Evolutionary conservation across 768 basidiomycete species (phyloP).

Genomic region (Tricholoma hemisulphureum): DNA sequence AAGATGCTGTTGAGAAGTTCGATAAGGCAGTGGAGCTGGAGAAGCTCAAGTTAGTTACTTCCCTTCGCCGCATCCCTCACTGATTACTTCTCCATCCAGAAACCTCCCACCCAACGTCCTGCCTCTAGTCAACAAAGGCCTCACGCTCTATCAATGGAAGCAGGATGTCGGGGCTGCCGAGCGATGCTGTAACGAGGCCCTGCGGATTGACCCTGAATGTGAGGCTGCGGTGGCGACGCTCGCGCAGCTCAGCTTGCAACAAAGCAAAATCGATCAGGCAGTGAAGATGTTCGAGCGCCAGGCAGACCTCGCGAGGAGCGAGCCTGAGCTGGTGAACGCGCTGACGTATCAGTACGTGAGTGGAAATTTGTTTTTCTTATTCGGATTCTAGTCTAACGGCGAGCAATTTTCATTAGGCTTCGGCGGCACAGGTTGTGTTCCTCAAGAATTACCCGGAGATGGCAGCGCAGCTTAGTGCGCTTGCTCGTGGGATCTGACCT

Average conservation of each 20-base stretch:
- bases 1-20: conserved; percentile 89
- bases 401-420: conserved; percentile 50
- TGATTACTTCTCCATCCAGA: background rate
- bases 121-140: conserved; percentile 96
- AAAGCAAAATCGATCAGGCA: conserved; percentile 83
- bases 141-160: conserved; percentile 94
- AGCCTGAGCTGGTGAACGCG: conserved; percentile 79
- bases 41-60: conserved; percentile 56
- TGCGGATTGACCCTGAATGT: conserved; percentile 87
- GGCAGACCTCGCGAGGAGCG: conserved; percentile 83
- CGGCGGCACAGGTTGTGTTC: conserved; percentile 80
- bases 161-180: conserved; percentile 85
- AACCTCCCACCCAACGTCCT: conserved; percentile 74
- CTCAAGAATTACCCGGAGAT: conserved; percentile 79
- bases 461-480: conserved; percentile 61
- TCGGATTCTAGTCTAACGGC: background rate
- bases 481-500: conserved; percentile 31
- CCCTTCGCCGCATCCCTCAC: background rate
- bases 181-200: conserved; percentile 81
- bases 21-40: conserved; percentile 90
- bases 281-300: conserved; percentile 84
- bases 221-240: conserved; percentile 96
- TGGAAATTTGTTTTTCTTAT: conserved; percentile 11
- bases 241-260: conserved; percentile 89
- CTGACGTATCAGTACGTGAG: conserved; percentile 78